Base-by-base conservation (phyloP, 306 rosid genomes). In the Cicer yamashitae region DNA sequence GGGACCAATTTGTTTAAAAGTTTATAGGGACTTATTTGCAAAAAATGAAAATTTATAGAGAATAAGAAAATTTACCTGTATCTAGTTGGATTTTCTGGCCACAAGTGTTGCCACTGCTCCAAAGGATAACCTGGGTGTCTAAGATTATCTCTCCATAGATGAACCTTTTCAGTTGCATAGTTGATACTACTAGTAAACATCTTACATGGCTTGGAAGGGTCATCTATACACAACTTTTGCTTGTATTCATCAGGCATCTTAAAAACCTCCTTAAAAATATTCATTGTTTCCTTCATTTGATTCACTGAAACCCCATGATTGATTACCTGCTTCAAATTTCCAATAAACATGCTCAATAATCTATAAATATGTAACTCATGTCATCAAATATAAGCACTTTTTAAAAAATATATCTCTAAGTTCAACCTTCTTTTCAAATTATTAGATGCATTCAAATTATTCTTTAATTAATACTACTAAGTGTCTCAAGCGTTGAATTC, bases 81-180 rank as follows among this genome's bases (percentile, higher is more conserved):
- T 25, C 1, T 51, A 4, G 76, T 46, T 59, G 86, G 86, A 40
- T 73, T 56, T 82, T 82, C 6, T 14, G 86, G 82, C 82, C 82
- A 77, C 0, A 73, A 14, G 5, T 82, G 82, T 10, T 77, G 62
- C 74, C 81, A 82, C 44, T 77, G 43, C 39, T 82, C 79, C 48
- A 73, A 41, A 58, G 83, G 86, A 51, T 67, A 47, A 78, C 77
- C 73, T 2, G 68, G 80, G 68, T 82, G 82, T 18, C 47, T 50
- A n/a, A 78, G 43, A 77, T 8, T 38, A 12, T 78, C 86, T 0
- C 86, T 1, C 86, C 86, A 82, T 0, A 17, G 20, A 68, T 82
- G 77, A 78, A 78, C 67, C 43, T 77, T 78, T 34, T 82, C 80
- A 7, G 50, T 59, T 37, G 47, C 86, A 68, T 73, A 73, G 22